Evolutionary conservation across 768 basidiomycete species (phyloP), one percentile per base, ranked within the genome.

Genomic region (Tulasnella sp.): DNA sequence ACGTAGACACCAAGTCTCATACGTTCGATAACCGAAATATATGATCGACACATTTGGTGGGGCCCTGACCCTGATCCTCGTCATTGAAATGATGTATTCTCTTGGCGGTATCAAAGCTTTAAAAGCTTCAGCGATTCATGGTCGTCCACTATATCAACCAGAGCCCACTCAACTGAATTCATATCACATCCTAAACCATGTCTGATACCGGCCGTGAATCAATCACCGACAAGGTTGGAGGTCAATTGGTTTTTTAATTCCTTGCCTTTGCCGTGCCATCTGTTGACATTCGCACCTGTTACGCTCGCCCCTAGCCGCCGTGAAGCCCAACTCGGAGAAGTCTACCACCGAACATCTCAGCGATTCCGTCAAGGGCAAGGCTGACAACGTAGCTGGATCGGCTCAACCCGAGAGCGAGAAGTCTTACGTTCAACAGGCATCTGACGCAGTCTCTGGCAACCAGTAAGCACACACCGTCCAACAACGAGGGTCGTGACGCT

Each of bases 391-490:
- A 32, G 65, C 65, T 23, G 60, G 58, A n/a, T 43, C 65, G 38
- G n/a, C 66, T 45, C 65, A 64, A 38, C 64, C 64, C 29, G 48
- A 64, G 60, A 42, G 72, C 66, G 70, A 83, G 66, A 84, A 83
- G 70, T 78, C 78, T n/a, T 67, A 63, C 29, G 68, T 72, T 43
- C 81, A 83, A 71, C 70, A 73, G 63, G 67, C 68, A 3, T 77
- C 78, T 30, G 82, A 83, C 60, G 63, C 72, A 42, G 1, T 80
- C 62, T 76, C 71, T 64, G 69, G 73, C 54, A 80, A 80, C 34
- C 34, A 38, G 34, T 38, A 15, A 5, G 34, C 15, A n/a, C 34
- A 5, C 34, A 38, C 15, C 5, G 15, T 38, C n/a, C n/a, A n/a
- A n/a, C n/a, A n/a, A n/a, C n/a, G n/a, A n/a, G n/a, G n/a, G n/a